Evolutionary conservation across 352 stramenopile species (phyloP).

Genomic region (Phytopythium sindhum): DNA sequence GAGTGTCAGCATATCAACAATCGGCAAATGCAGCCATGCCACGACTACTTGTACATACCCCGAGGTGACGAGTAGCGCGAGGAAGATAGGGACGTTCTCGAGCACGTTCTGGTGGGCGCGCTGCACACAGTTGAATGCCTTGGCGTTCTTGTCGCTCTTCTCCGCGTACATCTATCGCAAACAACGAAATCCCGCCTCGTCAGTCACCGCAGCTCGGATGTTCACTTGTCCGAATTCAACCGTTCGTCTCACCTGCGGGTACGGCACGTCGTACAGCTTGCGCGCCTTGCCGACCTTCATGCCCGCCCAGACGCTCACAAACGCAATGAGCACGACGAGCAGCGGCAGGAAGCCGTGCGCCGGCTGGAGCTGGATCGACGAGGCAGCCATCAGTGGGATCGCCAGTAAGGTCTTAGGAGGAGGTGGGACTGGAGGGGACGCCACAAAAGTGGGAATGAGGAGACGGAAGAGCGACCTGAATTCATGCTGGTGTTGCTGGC

Average conservation of each 20-base stretch:
- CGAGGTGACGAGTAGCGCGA: slow-evolving; percentile 52
- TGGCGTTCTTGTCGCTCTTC: slow-evolving; percentile 85
- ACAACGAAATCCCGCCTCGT: background rate
- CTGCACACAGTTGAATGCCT: slow-evolving; percentile 90
- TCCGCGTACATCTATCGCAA: slow-evolving; percentile 83
- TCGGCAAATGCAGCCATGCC: background rate
- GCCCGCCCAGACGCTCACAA: slow-evolving; percentile 53
- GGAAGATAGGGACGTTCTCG: slow-evolving; percentile 80
- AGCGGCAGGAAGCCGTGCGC: slow-evolving; percentile 49
- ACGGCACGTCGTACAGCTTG: slow-evolving; percentile 62
- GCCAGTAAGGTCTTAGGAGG: background rate
- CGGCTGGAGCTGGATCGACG: slow-evolving; percentile 29
- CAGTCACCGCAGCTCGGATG: background rate
- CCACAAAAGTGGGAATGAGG: background rate
- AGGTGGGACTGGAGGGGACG: background rate
- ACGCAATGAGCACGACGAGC: slow-evolving; percentile 37
- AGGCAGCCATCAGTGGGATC: background rate
- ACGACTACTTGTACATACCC: slow-evolving; percentile 26
- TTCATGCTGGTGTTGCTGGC: background rate
- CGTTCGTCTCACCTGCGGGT: slow-evolving; percentile 33
- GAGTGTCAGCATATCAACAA: background rate
- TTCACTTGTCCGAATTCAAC: no score
- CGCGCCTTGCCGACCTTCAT: slow-evolving; percentile 53
- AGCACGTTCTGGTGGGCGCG: slow-evolving; percentile 91
- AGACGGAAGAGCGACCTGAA: background rate